Base-by-base conservation (phyloP, 495 filamentous ascomycete species). In the Massariosphaeria phaeospora region DNA sequence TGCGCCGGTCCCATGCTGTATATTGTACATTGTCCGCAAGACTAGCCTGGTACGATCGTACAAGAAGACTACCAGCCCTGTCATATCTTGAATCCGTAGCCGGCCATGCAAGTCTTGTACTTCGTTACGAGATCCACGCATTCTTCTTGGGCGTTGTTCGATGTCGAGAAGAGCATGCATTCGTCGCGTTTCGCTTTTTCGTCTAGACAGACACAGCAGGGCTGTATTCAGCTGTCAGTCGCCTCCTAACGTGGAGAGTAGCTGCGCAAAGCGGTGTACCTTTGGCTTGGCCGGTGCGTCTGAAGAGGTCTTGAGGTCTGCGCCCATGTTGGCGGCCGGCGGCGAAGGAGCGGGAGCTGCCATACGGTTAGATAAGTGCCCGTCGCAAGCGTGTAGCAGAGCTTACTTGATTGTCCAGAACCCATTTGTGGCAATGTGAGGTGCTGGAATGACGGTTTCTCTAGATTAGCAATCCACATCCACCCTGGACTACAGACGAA, bases 161-260 rank as follows among this genome's bases (percentile, higher is more conserved):
- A 75, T 57, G 80, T 88, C 50, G 85, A 90, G 73, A 97, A 96
- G 15, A 98, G 85, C 91, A 98, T 96, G 77, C 93, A 98, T 73
- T 98, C 93, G 71, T 98, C 93, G 55, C 93, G 88, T 55, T 76
- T 72, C 52, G 86, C 77, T 70, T 98, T 98, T 71, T 98, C 93
- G 39, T 88, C 79, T 66, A 91, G 96, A 81, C 93, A 98, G 18
- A 98, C 93, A 70, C 91, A 96, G 80, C 90, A 96, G 29, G 90
- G 90, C 89, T 96, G 67, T 47, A 4, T 24, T 2, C 0, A 45
- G 38, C 7, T 15, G 15, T 46, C 41, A 55, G 31, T 5, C 1
- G 11, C 23, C 15, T 5, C 12, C 2, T 24, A 44, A 34, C 21
- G 3, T 3, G 7, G 25, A 33, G 17, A 31, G 20, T 15, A 23